Base-by-base conservation (phyloP, 202 grass and related monocot species). In the Hordeum pubiflorum region DNA sequence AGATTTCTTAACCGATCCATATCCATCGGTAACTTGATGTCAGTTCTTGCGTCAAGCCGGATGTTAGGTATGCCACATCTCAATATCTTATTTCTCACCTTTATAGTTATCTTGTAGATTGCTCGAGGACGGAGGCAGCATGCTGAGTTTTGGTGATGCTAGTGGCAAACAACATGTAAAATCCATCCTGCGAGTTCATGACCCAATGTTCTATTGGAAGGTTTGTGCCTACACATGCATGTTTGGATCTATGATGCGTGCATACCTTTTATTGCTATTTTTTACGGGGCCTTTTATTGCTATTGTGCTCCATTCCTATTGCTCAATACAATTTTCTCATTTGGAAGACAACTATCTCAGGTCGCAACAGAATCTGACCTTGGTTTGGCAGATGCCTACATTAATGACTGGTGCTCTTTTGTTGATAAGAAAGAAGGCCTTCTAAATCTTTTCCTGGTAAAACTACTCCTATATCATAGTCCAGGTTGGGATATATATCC, bases 351-450 rank as follows among this genome's bases (percentile, higher is more conserved):
- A 10, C 37, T 64, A 20, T 66, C 9, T 38, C 75, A 97, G 94
- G 74, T 97, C 34, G 91, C 94, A 60, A 78, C 86, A 0, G 94
- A 97, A 88, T 85, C 86, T 69, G 94, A 97, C 85, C 79, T 97
- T 79, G 94, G 91, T 6, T 79, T 97, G 41, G 94, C 94, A 84
- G 91, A 93, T 21, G 87, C 91, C 52, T 97, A 97, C 65, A 93
- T 97, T 83, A 87, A 97, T 17, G 81, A 88, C 32, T 93, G 78
- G 78, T 93, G 90, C 74, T 93, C 93, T 50, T 93, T 97, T 62
- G 84, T 79, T 48, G 93, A 97, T 78, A 75, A 93, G 74, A 80
- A 89, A 81, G 76, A 68, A 22, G 64, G 34, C n/a, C 64, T 29
- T 29, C 27, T 29, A 2, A 29, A 29, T 29, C 27, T 29, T 29